Evolutionary conservation across 2,329 filamentous ascomycete genomes (phyloP).

Genomic region (Xylaria sp.): DNA sequence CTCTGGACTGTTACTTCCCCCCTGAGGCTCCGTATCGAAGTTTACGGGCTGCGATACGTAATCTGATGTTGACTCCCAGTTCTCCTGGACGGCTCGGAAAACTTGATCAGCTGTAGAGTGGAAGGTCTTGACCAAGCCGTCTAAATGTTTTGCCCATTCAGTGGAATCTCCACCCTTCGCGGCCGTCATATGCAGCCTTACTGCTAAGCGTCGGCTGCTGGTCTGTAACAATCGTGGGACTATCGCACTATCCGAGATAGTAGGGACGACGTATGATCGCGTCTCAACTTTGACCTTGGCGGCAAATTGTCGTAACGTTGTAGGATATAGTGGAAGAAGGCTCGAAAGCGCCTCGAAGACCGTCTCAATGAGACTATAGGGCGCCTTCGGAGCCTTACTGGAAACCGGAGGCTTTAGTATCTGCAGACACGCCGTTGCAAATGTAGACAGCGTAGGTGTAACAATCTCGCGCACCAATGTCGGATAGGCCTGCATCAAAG

Average conservation of each 20-base stretch:
- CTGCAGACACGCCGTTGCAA: constrained; percentile 73
- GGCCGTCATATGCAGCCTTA: constrained; percentile 77
- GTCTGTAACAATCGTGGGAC: constrained; percentile 57
- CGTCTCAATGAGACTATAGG: constrained; percentile 61
- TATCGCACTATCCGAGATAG: constrained; percentile 52
- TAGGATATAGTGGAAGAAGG: constrained; percentile 78
- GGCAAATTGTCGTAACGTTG: constrained; percentile 77
- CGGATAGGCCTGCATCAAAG: constrained; percentile 78
- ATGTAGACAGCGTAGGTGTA: constrained; percentile 76
- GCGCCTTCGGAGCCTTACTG: constrained; percentile 44
- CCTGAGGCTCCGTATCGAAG: constrained; percentile 49
- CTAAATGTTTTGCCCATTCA: constrained; percentile 75
- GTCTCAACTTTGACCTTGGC: constrained; percentile 67
- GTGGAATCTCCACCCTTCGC: constrained; percentile 76
- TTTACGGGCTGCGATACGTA: constrained; percentile 48
- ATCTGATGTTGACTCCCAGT: constrained; percentile 71
- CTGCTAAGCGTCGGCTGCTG: constrained; percentile 65
- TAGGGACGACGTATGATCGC: constrained; percentile 65
- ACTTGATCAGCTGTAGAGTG: constrained; percentile 76
- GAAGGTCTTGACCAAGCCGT: constrained; percentile 61
- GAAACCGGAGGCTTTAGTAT: constrained; percentile 55
- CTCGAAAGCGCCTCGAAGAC: constrained; percentile 72
- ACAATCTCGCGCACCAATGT: constrained; percentile 86
- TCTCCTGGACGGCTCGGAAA: constrained; percentile 78
- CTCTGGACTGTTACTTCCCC: constrained; percentile 49